Evolutionary conservation across 805 yeast genomes (phyloP), one percentile per base, ranked within the genome.

Genomic region (Sugiyamaella floridensis): DNA sequence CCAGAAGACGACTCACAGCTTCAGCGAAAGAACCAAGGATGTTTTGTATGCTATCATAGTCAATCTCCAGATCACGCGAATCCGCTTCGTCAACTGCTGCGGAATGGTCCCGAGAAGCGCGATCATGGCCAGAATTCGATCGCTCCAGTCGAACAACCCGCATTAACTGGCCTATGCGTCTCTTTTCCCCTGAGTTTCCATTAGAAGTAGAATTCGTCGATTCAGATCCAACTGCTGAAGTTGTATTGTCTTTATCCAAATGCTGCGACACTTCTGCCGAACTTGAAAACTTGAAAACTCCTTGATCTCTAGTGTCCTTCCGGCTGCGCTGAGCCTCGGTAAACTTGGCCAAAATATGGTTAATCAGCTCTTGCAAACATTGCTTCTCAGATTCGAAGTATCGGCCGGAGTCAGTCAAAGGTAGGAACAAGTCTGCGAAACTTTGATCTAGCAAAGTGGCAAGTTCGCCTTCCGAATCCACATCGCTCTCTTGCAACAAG

Each of bases 311-410:
- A 9, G 37, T 71, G 64, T 59, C 63, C 68, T 44, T 66, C 64
- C 55, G 67, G 64, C 58, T 75, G 67, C 53, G 70, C 71, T 65
- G 67, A 43, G 69, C 68, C 12, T 68, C 61, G 53, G 73, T 76
- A 62, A 77, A 82, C 42, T 69, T 71, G 16, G 73, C 70, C 7
- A 79, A 77, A 37, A 76, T 63, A 2, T 68, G 67, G 49, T 73
- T 73, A 18, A 60, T 54, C 11, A 59, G 50, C n/a, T 62, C 65
- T 48, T 82, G 85, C 40, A 90, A 70, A 58, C 79, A 80, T 56
- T 81, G 81, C 68, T 80, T 85, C 63, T 89, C 97, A 41, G 77
- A 62, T 41, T 74, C 81, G 61, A 90, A 83, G 67, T 89, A 90
- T 47, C 77, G 74, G 54, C 80, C 79, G 53, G 85, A 87, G 28